Evolutionary conservation across 2,329 filamentous ascomycete species (phyloP).

Genomic region (Aspergillus versicolor): DNA sequence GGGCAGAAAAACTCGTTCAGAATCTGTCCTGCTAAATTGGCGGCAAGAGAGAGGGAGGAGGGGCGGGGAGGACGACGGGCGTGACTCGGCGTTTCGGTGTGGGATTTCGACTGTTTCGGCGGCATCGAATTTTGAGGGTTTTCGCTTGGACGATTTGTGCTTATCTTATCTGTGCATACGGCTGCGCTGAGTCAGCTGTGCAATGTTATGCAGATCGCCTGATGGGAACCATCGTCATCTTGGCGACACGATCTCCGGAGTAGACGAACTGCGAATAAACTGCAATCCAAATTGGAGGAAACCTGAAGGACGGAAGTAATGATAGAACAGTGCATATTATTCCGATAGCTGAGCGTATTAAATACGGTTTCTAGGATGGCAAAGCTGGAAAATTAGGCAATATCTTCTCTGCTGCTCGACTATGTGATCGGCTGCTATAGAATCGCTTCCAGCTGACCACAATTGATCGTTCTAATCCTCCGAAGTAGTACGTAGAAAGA

Average conservation of each 20-base stretch:
- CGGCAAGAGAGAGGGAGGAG: constrained; percentile 21
- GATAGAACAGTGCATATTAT: too few species aligned
- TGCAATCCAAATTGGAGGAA: too few species aligned
- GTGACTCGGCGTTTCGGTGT: constrained; percentile 33
- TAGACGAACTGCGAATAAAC: too few species aligned
- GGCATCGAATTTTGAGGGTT: constrained; percentile 47
- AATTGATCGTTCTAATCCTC: too few species aligned
- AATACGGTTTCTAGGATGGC: background rate
- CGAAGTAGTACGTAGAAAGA: too few species aligned
- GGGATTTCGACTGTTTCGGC: constrained; percentile 33
- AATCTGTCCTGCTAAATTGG: constrained; percentile 19
- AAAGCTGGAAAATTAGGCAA: background rate
- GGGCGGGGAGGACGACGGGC: constrained; percentile 24
- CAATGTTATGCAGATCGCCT: background rate
- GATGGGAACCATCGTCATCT: background rate
- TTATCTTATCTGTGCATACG: constrained; percentile 45
- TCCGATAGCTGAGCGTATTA: background rate
- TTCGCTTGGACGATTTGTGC: constrained; percentile 45
- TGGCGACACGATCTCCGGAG: too few species aligned
- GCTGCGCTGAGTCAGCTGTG: constrained; percentile 33
- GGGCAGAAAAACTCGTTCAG: constrained; percentile 20
- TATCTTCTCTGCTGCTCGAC: too few species aligned
- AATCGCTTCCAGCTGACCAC: too few species aligned
- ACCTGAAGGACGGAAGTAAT: too few species aligned
- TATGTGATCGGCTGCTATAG: too few species aligned